Evolutionary conservation across 305 asterid species (phyloP), one percentile per base, ranked within the genome.

Genomic region (Plantago coronopus): DNA sequence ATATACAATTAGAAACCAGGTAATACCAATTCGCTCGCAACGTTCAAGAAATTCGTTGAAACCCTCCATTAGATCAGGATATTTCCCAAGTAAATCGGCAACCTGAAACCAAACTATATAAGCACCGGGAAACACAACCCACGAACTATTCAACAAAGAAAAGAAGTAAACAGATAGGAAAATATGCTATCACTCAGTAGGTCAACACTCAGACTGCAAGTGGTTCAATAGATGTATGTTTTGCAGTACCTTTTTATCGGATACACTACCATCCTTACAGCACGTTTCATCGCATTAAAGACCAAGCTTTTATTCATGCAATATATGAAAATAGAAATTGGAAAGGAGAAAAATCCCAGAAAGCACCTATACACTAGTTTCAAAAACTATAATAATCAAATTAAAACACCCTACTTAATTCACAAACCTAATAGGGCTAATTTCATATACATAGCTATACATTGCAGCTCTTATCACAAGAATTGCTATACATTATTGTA

Each of bases 1-100:
- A 69, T 27, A 17, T n/a, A 65, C 51, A 18, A 64, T 63, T 20
- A 65, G 68, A 73, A 73, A 66, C 53, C 62, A 59, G 56, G 48
- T 31, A 48, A 69, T 83, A 90, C 99, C 97, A 61, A 88, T 85
- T 71, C 84, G 86, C 75, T 90, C 99, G 49, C 99, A 88, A 59
- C 86, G 96, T 81, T 88, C 97, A 74, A 94, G 74, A 75, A 91
- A 86, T 54, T 84, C 94, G 62, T 74, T 81, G 81, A 94, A 94
- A 57, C 96, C 96, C 64, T 90, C 97, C 96, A 90, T 81, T 57
- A 94, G 96, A 84, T 94, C 99, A 54, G 97, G 95, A 81, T 83
- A 77, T 43, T 88, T 94, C 69, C 95, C 97, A 63, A 94, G 86
- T 67, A 94, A 73, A 78, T 88, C 97, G 70, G 82, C 83, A 74